These are phyloP conservation scores for Starmerella floricola DNA, from an alignment of 805 yeast species.

Conservation along the genomic window DNA sequence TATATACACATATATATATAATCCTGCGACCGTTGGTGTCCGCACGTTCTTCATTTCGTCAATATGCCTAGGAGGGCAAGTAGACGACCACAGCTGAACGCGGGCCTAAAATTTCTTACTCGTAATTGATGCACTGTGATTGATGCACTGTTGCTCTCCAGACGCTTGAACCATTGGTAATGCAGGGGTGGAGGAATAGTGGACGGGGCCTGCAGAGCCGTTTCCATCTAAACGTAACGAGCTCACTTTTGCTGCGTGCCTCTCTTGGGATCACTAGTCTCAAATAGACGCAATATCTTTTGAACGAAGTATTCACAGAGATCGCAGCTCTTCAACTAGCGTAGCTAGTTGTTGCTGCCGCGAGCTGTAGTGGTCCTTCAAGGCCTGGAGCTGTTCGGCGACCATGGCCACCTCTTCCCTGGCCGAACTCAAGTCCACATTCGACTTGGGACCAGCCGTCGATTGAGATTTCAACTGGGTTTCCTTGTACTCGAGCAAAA, in stretches of 20 bases:
- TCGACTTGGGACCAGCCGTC: neutral
- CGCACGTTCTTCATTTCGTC: neutral
- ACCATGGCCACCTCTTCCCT: constrained; percentile 53
- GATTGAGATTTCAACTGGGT: constrained; percentile 34
- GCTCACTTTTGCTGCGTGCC: no score
- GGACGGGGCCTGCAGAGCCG: no score
- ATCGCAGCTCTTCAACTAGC: constrained; percentile 29
- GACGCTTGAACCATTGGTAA: no score
- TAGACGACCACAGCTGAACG: neutral
- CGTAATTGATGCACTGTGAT: no score
- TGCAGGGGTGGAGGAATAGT: no score
- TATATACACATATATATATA: neutral
- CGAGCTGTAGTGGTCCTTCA: constrained; percentile 53
- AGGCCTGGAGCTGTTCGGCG: constrained; percentile 59
- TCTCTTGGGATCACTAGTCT: neutral
- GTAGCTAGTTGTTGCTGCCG: constrained; percentile 50
- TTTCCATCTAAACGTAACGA: no score
- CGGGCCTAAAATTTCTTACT: no score
- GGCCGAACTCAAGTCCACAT: constrained; percentile 17
- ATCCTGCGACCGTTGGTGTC: neutral
- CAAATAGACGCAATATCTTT: neutral
- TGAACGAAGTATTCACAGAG: constrained; percentile 3
- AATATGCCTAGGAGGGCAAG: no score
- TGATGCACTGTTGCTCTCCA: no score
- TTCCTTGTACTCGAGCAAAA: constrained; percentile 66